These are phyloP conservation scores for Xylaria cubensis DNA, from an alignment of 495 filamentous ascomycete genomes.

Conservation along the genomic window DNA sequence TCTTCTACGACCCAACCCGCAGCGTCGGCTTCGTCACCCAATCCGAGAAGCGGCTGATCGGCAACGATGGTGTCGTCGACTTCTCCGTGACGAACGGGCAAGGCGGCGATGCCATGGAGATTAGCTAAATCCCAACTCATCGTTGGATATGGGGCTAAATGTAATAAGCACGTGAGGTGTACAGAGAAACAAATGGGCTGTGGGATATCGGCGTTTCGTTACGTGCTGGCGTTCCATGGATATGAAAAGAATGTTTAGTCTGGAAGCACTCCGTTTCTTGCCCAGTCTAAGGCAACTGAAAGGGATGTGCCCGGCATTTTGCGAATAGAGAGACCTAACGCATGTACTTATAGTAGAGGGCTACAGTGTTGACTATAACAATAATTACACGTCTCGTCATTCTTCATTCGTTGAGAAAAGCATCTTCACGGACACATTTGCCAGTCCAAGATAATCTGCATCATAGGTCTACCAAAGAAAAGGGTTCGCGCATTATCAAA, in stretches of 20 bases:
- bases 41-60: slow-evolving; percentile 92
- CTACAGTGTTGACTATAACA: slow-evolving; percentile 7
- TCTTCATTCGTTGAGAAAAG: background rate
- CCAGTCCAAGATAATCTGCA: background rate
- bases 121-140: slow-evolving; percentile 47
- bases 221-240: slow-evolving; percentile 36
- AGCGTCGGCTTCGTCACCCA: slow-evolving; percentile 90
- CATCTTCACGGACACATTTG: background rate
- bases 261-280: slow-evolving; percentile 8
- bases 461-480: no score
- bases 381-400: slow-evolving; percentile 6
- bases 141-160: background rate
- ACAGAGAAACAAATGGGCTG: background rate
- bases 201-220: slow-evolving; percentile 19
- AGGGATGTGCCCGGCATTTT: slow-evolving; percentile 10
- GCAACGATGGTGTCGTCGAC: slow-evolving; percentile 79
- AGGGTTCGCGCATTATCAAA: background rate
- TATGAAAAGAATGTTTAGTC: slow-evolving; percentile 34
- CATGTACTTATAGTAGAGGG: slow-evolving; percentile 28
- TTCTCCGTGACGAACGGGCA: slow-evolving; percentile 68
- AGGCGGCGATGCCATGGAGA: slow-evolving; percentile 80
- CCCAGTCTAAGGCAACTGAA: slow-evolving; percentile 7
- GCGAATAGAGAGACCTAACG: slow-evolving; percentile 21
- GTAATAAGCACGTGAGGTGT: background rate
- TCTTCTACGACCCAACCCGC: slow-evolving; percentile 88